Percentiles rank a stretch among this genome's conserved stretches.
These are phyloP conservation scores for Cubamyces lactineus DNA, from an alignment of 768 basidiomycete genomes.

Conservation along the genomic window DNA sequence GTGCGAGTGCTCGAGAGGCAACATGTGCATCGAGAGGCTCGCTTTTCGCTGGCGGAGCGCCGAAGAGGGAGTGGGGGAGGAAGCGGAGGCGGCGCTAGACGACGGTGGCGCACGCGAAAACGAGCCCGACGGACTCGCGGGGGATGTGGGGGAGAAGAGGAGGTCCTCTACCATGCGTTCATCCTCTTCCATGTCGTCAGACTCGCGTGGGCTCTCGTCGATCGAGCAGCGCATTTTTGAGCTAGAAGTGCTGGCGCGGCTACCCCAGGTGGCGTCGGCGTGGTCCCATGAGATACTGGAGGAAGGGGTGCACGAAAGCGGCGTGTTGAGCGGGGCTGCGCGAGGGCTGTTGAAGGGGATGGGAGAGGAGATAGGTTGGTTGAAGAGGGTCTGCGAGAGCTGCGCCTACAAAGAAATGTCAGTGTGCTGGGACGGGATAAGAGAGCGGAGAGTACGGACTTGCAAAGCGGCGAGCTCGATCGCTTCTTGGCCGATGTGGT, in stretches of 20 bases:
- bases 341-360: conserved; percentile 28
- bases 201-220: conserved; percentile 36
- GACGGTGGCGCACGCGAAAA: conserved; percentile 26
- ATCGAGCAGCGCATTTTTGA: conserved; percentile 28
- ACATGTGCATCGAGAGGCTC: conserved; percentile 24
- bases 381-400: conserved; percentile 47
- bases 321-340: conserved; percentile 31
- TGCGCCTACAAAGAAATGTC: conserved; percentile 40
- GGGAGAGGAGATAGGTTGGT: conserved; percentile 35
- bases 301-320: conserved; percentile 33
- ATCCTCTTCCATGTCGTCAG: conserved; percentile 48
- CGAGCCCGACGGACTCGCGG: conserved; percentile 18
- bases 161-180: conserved; percentile 51
- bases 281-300: conserved; percentile 31
- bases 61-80: conserved; percentile 25
- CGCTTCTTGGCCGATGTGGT: conserved; percentile 58
- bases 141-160: conserved; percentile 38
- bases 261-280: conserved; percentile 25
- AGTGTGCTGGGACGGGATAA: not conserved
- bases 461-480: conserved; percentile 52
- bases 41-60: conserved; percentile 23
- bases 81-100: conserved; percentile 19
- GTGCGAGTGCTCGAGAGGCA: conserved; percentile 21
- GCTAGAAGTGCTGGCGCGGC: conserved; percentile 8
- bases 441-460: conserved; percentile 35